Conservation (phyloP, 306 rosid genomes). For the Gastrolobium villosum region DNA sequence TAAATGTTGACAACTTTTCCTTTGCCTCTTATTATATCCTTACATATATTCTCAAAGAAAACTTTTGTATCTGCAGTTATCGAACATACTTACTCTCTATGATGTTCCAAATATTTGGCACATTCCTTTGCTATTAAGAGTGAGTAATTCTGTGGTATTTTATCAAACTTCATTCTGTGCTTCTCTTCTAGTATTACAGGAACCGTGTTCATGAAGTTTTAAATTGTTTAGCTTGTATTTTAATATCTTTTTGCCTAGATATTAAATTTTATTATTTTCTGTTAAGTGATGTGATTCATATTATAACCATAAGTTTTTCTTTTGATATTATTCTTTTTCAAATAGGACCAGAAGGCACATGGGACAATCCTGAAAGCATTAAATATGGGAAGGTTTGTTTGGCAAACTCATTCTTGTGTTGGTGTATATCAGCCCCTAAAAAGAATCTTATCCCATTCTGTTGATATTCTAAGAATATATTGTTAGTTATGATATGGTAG, state of each 20-base stretch:
- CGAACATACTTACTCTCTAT: conserved; percentile 77
- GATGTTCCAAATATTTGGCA: conserved; percentile 98
- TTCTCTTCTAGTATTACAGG: conserved; percentile 17
- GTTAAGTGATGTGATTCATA: conserved; percentile 18
- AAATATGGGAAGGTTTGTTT: conserved; percentile 70
- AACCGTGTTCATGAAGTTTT: conserved; percentile 22
- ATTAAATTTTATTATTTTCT: conserved; percentile 12
- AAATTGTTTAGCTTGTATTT: not conserved
- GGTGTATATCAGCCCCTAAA: conserved; percentile 16
- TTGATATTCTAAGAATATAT: conserved; percentile 14
- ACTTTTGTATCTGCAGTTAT: conserved; percentile 58
- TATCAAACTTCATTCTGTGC: conserved; percentile 11
- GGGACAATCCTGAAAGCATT: conserved; percentile 78
- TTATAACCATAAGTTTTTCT: conserved; percentile 29
- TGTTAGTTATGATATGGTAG: not conserved
- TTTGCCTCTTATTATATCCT: conserved; percentile 27
- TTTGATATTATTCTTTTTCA: conserved; percentile 36
- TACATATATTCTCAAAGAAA: conserved; percentile 31
- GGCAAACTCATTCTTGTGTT: conserved; percentile 47
- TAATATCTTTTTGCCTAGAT: not conserved
- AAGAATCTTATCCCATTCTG: not conserved
- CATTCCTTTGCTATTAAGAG: conserved; percentile 86
- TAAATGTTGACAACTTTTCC: conserved; percentile 29
- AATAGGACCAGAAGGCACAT: conserved; percentile 88
- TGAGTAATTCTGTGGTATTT: conserved; percentile 51